Evolutionary conservation across 345 rosid species (phyloP), one percentile per base, ranked within the genome.

Genomic region (Turnera subulata): DNA sequence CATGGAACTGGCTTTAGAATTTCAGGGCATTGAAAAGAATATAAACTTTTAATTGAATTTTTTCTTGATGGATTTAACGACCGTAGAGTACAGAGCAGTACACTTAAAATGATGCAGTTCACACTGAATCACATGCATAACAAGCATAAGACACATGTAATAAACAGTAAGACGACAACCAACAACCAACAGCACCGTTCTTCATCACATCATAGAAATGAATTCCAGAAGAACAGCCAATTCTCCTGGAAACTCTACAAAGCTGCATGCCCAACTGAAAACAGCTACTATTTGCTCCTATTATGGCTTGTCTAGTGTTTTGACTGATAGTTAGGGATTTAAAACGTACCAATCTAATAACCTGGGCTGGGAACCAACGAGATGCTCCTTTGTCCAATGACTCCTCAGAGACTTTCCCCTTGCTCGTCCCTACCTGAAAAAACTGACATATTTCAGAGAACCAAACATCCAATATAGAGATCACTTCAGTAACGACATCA

Each of bases 291-390:
- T n/a, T 42, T 11, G 22, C 17, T 22, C 6, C 11, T 17, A 18
- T 17, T 15, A 13, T 54, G 17, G 39, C 39, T 22, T 61, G 32
- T 11, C 29, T 26, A 32, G 48, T 26, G 33, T 39, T 46, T 63
- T 38, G 39, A 1, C 19, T 11, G 29, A 21, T n/a, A 42, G 15
- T 53, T 13, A 5, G 13, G 6, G 10, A 49, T 48, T 64, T 24
- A 49, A 64, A 56, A 8, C 87, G 46, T 76, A 89, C 95, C 86
- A 89, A 63, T 20, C 72, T 76, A 48, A 92, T 64, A 33, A 86
- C 80, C 35, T 61, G 73, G 14, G 84, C 94, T 4, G 78, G 60
- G 46, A 62, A 39, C 93, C 93, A 89, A 55, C 19, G 25, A 47
- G 78, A 69, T 66, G 56, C 72, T 60, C 62, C 78, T 56, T 70